Base-by-base conservation (phyloP, 495 filamentous ascomycete genomes). In the Daldinia concentrica region DNA sequence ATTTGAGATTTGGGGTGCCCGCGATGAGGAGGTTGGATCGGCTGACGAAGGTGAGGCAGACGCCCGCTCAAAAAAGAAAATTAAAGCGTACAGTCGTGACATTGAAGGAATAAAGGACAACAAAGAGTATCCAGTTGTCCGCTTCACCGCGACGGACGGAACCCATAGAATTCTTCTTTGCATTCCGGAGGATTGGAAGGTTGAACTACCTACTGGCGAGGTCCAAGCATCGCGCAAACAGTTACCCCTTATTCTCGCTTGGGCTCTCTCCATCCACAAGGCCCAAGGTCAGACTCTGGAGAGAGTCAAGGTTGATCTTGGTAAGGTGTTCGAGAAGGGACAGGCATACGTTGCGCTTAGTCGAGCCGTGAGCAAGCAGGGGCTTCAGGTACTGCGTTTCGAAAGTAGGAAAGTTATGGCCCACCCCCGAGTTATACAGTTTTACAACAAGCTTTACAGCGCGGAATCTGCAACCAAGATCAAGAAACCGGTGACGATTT, bases 201-300 rank as follows among this genome's bases (percentile, higher is more conserved):
- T 97, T 32, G 96, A 99, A 79, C 88, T 97, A 26, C 96, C 96
- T 14, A 98, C 91, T 54, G 95, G 95, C 45, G 95, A 99, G 75
- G 86, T 97, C 0, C 95, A 98, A 79, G 95, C 95, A 1, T 89
- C 90, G 37, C 91, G 92, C 32, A 82, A 79, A 6, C 92, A 95
- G 76, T 73, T 95, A 68, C 92, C 95, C 2, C 84, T 99, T 34
- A 98, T 98, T 58, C 85, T 99, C 11, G 95, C 95, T 1, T 98
- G 95, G 95, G 96, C 95, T 14, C 81, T 99, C 15, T 97, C 93
- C 2, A 98, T 99, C 68, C 95, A 99, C 83, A 99, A 99, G 81
- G 95, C 96, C 8, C 95, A 99, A 77, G 95, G 95, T 0, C 96
- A 98, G 76, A 98, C 95, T 14, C 83, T 99, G 50, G 94, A 97